These are phyloP conservation scores for Pseudozyma pruni DNA, from an alignment of 1,284 basidiomycete species.

Conservation along the genomic window DNA sequence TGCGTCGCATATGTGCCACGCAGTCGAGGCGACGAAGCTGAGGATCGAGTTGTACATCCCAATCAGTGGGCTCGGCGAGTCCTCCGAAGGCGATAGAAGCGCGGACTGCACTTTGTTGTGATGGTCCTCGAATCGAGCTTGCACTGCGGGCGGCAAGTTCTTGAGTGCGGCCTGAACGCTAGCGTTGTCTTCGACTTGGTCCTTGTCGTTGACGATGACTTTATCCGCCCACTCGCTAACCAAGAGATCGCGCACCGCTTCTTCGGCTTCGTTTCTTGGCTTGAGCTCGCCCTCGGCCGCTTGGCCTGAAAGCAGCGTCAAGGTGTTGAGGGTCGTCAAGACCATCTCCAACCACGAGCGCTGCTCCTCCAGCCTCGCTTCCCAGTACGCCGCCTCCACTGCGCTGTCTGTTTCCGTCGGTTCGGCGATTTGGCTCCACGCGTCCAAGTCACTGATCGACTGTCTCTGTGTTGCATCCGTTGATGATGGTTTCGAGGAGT, in stretches of 20 bases:
- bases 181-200: not conserved
- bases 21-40: conserved; percentile 79
- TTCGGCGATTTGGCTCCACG: conserved; percentile 69
- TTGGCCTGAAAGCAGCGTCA: conserved; percentile 4
- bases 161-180: not conserved
- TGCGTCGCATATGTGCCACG: conserved; percentile 77
- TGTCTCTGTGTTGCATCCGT: conserved; percentile 3
- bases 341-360: conserved; percentile 46
- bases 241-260: conserved; percentile 41
- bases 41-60: conserved; percentile 83
- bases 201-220: conserved; percentile 8
- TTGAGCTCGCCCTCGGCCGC: not conserved
- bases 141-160: conserved; percentile 9
- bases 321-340: conserved; percentile 20
- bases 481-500: not conserved
- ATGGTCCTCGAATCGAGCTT: conserved; percentile 80
- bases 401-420: conserved; percentile 82
- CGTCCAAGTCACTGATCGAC: conserved; percentile 23
- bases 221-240: conserved; percentile 32
- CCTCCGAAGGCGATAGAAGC: conserved; percentile 70
- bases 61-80: conserved; percentile 70
- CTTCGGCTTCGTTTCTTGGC: conserved; percentile 42
- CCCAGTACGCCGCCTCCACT: conserved; percentile 30
- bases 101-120: not conserved
- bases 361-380: conserved; percentile 40